Base-by-base conservation (phyloP, 768 basidiomycete genomes). In the Candolleomyces eurysporus region DNA sequence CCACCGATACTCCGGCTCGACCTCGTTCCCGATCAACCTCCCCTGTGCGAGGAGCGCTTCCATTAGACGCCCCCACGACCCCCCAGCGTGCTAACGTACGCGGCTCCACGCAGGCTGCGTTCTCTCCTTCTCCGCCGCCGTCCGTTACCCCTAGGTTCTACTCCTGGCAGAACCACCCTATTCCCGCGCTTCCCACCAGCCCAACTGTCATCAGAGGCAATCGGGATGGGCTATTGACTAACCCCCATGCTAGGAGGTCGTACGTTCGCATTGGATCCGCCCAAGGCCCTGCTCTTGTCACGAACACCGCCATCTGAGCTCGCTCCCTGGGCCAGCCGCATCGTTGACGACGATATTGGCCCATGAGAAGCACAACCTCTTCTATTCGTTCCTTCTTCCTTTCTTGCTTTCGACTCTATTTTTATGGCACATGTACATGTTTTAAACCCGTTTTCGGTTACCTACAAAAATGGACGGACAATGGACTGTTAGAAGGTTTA, bases 201-300 rank as follows among this genome's bases (percentile, higher is more conserved):
- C 83, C 74, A 10, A 72, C 71, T 59, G 72, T 67, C 63, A 67
- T 58, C 62, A 73, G 63, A 9, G 68, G 61, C 68, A 71, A 65
- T 58, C 61, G 67, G 59, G 75, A 63, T 22, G 75, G 78, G n/a
- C 86, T 84, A 7, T 78, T 89, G 57, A 81, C 83, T 55, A 88
- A 87, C 67, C 79, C 82, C 48, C 75, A 70, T 56, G 86, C 85
- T 9, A 83, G 87, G 66, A 78, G 83, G 71, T 86, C 87, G 21
- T 81, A 82, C 45, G 73, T 82, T n/a, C 84, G 82, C 62, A 78
- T 88, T 63, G 75, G 76, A 26, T 61, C 74, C 4, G 69, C 77
- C 30, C 75, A 79, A 60, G 70, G 81, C 60, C 82, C 79, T 55
- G 76, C 80, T 43, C 78, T 79, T 58, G 60, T 62, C 45, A 57